Base-by-base conservation (phyloP, 1,139 yeast species). In the Yamadazyma sp. region DNA sequence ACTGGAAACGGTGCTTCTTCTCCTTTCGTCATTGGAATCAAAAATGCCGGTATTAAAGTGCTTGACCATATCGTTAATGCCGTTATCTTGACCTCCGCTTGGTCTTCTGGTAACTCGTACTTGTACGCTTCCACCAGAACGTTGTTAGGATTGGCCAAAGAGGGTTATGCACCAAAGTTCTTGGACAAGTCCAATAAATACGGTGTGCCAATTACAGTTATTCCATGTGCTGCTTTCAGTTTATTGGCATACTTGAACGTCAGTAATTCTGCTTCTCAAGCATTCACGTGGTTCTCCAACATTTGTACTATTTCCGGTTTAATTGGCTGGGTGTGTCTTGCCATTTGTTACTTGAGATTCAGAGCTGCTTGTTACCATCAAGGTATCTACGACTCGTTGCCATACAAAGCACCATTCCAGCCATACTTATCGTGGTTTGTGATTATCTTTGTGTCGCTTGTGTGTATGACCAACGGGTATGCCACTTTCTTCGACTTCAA, bases 231-330 rank as follows among this genome's bases (percentile, higher is more conserved):
- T 11, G 31, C 52, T 17, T 52, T 61, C 36, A 62, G 82, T 42
- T 64, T 71, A 31, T 68, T 83, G 48, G 78, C 87, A 1, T 83
- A 75, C 59, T 77, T 84, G 73, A 80, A 77, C 48, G 77, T 75
- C 34, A 70, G 85, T 1, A 61, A 75, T 2, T 60, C 73, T 4
- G 72, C 88, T 1, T 65, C 78, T 7, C 60, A 66, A 14, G 76
- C 81, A 13, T 84, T 85, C 60, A 65, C 62, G 37, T 82, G 86
- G 70, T 80, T 85, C 46, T 82, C 84, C 38, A 82, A 82, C 54
- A 80, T 82, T 45, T 83, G 82, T 33, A 79, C 89, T 23, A 79
- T 83, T 46, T 79, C 84, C 34, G 90, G 90, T 38, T 70, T 84
- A 37, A 57, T 84, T 41, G 76, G 86, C 31, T 85, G 92, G 92